phyloP scores from a whole-genome alignment of 352 stramenopile species.

The Phytophthora sp. region DNA sequence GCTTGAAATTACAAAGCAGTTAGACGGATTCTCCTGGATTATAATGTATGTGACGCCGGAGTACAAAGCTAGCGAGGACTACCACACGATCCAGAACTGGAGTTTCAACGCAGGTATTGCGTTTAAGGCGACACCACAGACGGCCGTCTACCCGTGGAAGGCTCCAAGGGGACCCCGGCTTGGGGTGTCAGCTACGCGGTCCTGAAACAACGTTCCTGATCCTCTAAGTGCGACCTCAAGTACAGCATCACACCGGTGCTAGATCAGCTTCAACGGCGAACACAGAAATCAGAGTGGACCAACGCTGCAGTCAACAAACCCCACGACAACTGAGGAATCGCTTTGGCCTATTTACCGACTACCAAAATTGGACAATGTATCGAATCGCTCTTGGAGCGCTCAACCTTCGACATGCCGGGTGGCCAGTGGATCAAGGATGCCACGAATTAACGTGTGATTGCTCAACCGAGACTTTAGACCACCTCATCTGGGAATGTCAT shows the following conservation, averaged over 20 bases:
- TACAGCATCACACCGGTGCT: not conserved
- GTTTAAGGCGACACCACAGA: not conserved
- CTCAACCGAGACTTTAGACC: not conserved
- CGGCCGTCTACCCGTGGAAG: not conserved
- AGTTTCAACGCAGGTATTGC: not conserved
- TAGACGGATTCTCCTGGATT: not conserved
- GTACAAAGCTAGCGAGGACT: not conserved
- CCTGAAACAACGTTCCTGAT: not conserved
- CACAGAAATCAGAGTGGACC: not conserved
- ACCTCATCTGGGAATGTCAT: not conserved
- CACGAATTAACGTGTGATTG: not conserved
- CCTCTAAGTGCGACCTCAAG: not conserved
- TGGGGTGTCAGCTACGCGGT: not conserved
- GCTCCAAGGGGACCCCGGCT: not conserved
- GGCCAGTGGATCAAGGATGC: not conserved
- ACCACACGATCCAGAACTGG: not conserved
- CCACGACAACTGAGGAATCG: not conserved
- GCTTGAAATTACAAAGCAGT: not conserved
- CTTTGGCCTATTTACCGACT: not conserved
- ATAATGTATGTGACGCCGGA: not conserved
- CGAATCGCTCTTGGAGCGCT: not conserved
- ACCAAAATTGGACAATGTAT: not conserved
- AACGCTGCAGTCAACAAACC: not conserved
- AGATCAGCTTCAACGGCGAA: not conserved
- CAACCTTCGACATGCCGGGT: not conserved